phyloP scores from a whole-genome alignment of 208 protist species.

The Trypanosoma boissoni region DNA sequence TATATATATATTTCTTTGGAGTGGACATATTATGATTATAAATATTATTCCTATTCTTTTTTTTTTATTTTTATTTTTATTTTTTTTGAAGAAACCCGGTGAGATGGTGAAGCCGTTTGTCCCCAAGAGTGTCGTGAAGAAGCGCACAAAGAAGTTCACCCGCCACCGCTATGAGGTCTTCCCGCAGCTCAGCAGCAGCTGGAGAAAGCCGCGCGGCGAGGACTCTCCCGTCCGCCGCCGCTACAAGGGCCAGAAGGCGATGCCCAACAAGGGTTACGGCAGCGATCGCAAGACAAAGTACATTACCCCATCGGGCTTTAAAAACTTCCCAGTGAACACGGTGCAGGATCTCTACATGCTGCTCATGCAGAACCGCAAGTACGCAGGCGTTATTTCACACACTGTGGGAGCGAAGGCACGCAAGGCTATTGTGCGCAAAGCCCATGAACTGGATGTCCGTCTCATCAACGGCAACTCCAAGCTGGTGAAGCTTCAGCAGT shows the following conservation, averaged over 20 bases:
- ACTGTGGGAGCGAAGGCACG: slow-evolving; percentile 94
- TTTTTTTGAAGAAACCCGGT: slow-evolving; percentile 10
- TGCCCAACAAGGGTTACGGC: slow-evolving; percentile 99
- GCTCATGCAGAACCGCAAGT: slow-evolving; percentile 99
- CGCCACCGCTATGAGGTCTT: slow-evolving; percentile 95
- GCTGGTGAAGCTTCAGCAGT: slow-evolving; percentile 90
- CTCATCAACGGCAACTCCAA: slow-evolving; percentile 95
- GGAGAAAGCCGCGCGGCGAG: slow-evolving; percentile 99
- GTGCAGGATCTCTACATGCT: slow-evolving; percentile 98
- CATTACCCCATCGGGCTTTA: slow-evolving; percentile 97
- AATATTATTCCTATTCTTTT: slow-evolving; percentile 9
- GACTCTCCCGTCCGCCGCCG: slow-evolving; percentile 97
- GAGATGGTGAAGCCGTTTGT: slow-evolving; percentile 93
- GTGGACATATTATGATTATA: background rate
- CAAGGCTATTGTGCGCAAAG: slow-evolving; percentile 97
- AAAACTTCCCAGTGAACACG: slow-evolving; percentile 95
- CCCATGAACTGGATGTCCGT: slow-evolving; percentile 98
- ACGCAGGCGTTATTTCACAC: slow-evolving; percentile 97
- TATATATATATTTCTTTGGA: slow-evolving; percentile 2
- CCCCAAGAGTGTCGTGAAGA: slow-evolving; percentile 95
- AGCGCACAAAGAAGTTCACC: slow-evolving; percentile 97
- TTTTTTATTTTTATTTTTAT: slow-evolving; percentile 18
- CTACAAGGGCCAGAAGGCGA: slow-evolving; percentile 96
- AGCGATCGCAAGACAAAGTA: slow-evolving; percentile 96
- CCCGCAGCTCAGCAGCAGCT: slow-evolving; percentile 92